phyloP scores from a whole-genome alignment of 1,139 yeast species.

The Kluyveromyces sp. region DNA sequence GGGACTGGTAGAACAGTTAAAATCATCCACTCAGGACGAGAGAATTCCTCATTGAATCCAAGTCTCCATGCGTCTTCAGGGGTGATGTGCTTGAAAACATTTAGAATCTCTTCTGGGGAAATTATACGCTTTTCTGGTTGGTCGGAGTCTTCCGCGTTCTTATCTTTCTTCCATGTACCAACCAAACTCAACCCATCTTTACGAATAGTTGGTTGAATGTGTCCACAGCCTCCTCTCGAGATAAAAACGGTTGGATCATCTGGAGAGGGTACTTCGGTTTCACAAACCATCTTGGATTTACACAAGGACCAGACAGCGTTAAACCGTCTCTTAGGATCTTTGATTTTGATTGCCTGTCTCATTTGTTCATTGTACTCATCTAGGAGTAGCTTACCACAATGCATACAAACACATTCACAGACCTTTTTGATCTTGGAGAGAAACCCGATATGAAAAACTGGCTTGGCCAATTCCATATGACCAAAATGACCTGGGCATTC shows the following conservation, averaged over 20 bases:
- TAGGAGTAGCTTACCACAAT: slow-evolving; percentile 87
- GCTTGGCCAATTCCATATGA: slow-evolving; percentile 95
- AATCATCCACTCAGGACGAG: slow-evolving; percentile 98
- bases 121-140: slow-evolving; percentile 90
- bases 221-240: slow-evolving; percentile 97
- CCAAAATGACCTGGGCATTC: slow-evolving; percentile 99
- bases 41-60: slow-evolving; percentile 92
- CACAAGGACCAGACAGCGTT: slow-evolving; percentile 94
- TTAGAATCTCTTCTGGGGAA: slow-evolving; percentile 81
- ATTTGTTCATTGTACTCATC: slow-evolving; percentile 83
- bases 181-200: slow-evolving; percentile 91
- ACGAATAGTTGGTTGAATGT: slow-evolving; percentile 91
- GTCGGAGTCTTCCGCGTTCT: slow-evolving; percentile 62
- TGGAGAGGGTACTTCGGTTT: slow-evolving; percentile 69
- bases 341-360: slow-evolving; percentile 82
- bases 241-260: slow-evolving; percentile 48
- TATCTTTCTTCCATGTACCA: slow-evolving; percentile 96
- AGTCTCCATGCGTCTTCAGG: slow-evolving; percentile 72
- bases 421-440: slow-evolving; percentile 90
- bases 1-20: slow-evolving; percentile 98
- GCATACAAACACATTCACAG: slow-evolving; percentile 96
- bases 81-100: slow-evolving; percentile 86
- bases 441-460: slow-evolving; percentile 96
- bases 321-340: slow-evolving; percentile 92
- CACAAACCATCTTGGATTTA: slow-evolving; percentile 92